phyloP scores from a whole-genome alignment of 177 flowering plant species.

The Telopea speciosissima region DNA sequence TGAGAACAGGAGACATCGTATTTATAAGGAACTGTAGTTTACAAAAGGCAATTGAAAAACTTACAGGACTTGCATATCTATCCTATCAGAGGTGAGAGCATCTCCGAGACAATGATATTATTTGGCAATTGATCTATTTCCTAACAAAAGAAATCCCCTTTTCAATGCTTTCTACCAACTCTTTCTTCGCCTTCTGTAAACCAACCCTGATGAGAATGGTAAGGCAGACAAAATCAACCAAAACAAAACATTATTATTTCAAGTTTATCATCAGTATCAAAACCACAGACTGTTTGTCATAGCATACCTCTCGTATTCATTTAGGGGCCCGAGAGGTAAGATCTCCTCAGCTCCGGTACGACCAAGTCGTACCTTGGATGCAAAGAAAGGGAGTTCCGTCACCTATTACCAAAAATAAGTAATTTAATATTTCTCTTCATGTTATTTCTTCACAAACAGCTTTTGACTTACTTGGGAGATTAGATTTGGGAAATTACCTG shows the following conservation, averaged over 20 bases:
- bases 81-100: neutral
- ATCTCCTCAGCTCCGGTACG: slow-evolving; percentile 74
- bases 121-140: neutral
- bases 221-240: neutral
- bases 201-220: neutral
- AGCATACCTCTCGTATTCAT: slow-evolving; percentile 74
- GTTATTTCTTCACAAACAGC: neutral
- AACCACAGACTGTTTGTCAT: neutral
- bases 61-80: neutral
- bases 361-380: slow-evolving; percentile 76
- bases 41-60: neutral
- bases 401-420: slow-evolving; percentile 35
- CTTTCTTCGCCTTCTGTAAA: neutral
- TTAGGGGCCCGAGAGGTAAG: slow-evolving; percentile 68
- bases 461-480: neutral
- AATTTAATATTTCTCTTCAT: neutral
- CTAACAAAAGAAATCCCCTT: neutral
- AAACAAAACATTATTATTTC: neutral
- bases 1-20: neutral
- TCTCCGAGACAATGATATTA: neutral
- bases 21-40: neutral
- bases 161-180: neutral
- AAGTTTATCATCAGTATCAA: neutral
- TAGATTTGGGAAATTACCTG: slow-evolving; percentile 32
- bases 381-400: slow-evolving; percentile 88